phyloP scores from a whole-genome alignment of 2,329 filamentous ascomycete genomes.

The Colletotrichum phormii region DNA sequence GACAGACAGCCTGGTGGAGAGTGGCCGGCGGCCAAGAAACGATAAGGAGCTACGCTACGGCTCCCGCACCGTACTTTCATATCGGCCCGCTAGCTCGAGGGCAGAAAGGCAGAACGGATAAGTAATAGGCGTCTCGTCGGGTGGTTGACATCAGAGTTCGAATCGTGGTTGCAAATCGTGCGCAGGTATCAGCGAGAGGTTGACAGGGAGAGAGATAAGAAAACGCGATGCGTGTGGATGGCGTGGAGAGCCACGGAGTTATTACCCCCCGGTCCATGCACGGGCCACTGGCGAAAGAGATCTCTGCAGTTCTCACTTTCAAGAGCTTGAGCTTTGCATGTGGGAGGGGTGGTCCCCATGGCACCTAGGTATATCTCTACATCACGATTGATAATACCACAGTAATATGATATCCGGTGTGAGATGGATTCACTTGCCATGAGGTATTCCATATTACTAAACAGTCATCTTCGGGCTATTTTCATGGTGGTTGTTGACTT shows the following conservation, averaged over 20 bases:
- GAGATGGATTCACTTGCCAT: not conserved
- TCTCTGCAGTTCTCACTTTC: conserved; percentile 11
- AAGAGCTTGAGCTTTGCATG: not conserved
- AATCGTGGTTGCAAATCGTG: conserved; percentile 24
- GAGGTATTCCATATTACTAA: not conserved
- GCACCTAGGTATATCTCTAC: not conserved
- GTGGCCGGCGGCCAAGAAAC: conserved; percentile 29
- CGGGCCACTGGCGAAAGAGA: conserved; percentile 16
- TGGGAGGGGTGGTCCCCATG: not conserved
- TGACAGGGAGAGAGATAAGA: conserved; percentile 34
- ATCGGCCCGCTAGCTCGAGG: not conserved
- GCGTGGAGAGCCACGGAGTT: conserved; percentile 19
- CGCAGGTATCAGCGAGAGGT: conserved; percentile 14
- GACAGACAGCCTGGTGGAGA: not conserved
- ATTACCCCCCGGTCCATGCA: not conserved
- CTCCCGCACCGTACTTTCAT: not conserved
- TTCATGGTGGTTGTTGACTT: too few relatives aligned
- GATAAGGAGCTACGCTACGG: conserved; percentile 14
- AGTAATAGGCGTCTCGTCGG: not conserved
- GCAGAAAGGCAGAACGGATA: conserved; percentile 4
- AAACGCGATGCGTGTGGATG: conserved; percentile 34
- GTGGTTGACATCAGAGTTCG: conserved; percentile 11
- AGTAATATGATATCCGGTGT: not conserved
- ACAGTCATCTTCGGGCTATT: not conserved
- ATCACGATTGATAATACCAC: not conserved